Base-by-base conservation (phyloP, 1,284 basidiomycete genomes). In the Lentinula novae-zelandiae region DNA sequence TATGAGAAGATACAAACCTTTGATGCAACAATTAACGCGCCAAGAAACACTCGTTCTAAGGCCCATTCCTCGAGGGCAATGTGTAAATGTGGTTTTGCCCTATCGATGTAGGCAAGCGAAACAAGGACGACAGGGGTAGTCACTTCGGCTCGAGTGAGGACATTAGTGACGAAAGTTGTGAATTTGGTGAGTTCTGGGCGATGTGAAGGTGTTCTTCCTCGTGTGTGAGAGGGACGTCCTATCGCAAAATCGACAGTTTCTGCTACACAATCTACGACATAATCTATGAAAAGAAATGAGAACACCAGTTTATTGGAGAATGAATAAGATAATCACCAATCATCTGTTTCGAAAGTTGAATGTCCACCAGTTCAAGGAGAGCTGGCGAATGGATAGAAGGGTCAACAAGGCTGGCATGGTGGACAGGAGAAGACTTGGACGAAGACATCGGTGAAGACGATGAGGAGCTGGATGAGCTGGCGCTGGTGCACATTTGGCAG, bases 41-140 rank as follows among this genome's bases (percentile, higher is more conserved):
- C 87, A 44, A 90, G 78, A 72, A 90, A 89, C 22, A 90, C 87
- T 60, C 87, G 82, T 71, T 90, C 89, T 54, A 85, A 78, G n/a
- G 88, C 87, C 87, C 88, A 90, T 67, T 90, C 84, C 70, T 89
- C 87, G 64, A 89, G 75, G 12, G 87, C 87, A 64, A 90, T 90
- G 68, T 87, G 84, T 48, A 90, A 78, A 72, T 90, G 86, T 6
- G 86, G 85, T 66, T 84, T 85, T 1, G 88, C 87, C 60, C 89
- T 74, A 73, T 86, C 77, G 68, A 90, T 84, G 71, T 90, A 90
- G 68, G 84, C 85, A 51, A 90, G 82, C 10, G 87, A 72, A 22
- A 82, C 82, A 51, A 90, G 77, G 67, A 90, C 71, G 57, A 82
- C 82, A 31, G 87, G 79, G 59, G 85, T 79, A 63, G 82, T 80